Evolutionary conservation across 2,329 filamentous ascomycete genomes (phyloP), one percentile per base, ranked within the genome.

Genomic region (Aspergillus felis): DNA sequence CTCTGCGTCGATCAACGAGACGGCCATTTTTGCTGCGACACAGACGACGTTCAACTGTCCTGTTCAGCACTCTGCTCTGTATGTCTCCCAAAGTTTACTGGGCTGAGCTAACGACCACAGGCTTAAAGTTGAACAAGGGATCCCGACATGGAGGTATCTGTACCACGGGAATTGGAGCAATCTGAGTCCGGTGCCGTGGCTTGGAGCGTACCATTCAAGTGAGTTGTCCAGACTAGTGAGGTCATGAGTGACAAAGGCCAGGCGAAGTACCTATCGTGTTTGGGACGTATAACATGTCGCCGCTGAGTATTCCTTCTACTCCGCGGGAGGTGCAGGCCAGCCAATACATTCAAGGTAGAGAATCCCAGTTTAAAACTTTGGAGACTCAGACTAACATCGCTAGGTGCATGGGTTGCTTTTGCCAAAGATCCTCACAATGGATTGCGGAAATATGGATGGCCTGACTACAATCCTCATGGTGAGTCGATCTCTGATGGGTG

Each of bases 131-230:
- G 32, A 14, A 6, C 32, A 35, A 35, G 32, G 32, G 32, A 61
- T 67, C 0, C 65, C 70, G 1, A 75, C 73, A 4, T 78, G 71
- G 62, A 71, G 76, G 24, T 78, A 75, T 61, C 62, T 71, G 32
- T 77, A 77, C 55, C 67, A 69, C 8, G 76, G 75, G 25, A 73
- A 74, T 51, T 78, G 75, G 58, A 64, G 70, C 25, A 78, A 78
- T 55, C 66, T 78, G 28, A 67, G 69, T 14, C 71, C 71, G 0
- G 63, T 62, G 47, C 56, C 67, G 4, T 79, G 76, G 76, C 68
- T 78, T 55, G 76, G 76, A 14, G 76, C 76, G 3, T 79, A 76
- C 44, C 77, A 79, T 51, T 66, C 67, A 20, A 61, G 65, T 49
- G 74, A 76, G 57, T 12, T 3, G 1, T 1, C 17, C 6, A 1